Conservation (phyloP, 345 rosid genomes). For the Sonneratia caseolaris region DNA sequence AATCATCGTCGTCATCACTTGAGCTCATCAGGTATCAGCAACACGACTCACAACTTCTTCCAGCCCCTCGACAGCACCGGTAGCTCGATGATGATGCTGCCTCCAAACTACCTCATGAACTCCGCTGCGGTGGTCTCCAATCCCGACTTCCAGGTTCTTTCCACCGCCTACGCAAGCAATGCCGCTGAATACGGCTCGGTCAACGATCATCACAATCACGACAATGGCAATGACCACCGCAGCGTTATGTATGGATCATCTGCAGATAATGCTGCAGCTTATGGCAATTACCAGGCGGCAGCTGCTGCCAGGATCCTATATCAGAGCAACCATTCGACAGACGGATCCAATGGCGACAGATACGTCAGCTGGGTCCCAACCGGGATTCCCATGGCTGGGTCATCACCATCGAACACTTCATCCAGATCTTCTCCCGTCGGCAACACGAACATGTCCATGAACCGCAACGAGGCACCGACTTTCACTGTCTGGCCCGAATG, state of each 20-base stretch:
- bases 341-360: not conserved
- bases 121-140: not conserved
- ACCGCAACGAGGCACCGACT: not conserved
- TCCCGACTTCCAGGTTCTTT: not conserved
- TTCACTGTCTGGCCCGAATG: constrained; percentile 1
- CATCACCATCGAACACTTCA: not conserved
- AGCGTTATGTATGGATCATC: not conserved
- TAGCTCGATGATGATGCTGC: not conserved
- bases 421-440: not conserved
- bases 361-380: constrained; percentile 1
- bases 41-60: constrained; percentile 42
- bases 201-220: not conserved
- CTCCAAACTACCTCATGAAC: not conserved
- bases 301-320: not conserved
- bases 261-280: not conserved
- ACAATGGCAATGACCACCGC: not conserved
- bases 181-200: not conserved
- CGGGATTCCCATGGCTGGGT: not conserved
- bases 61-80: constrained; percentile 15
- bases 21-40: constrained; percentile 24
- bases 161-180: not conserved
- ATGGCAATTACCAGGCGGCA: not conserved
- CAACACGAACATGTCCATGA: not conserved
- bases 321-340: not conserved
- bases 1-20: not conserved